A percentile compares a stretch with the other conserved stretches of the same genome.
Conservation (phyloP, 495 filamentous ascomycete genomes). For the Usnea hakonensis region DNA sequence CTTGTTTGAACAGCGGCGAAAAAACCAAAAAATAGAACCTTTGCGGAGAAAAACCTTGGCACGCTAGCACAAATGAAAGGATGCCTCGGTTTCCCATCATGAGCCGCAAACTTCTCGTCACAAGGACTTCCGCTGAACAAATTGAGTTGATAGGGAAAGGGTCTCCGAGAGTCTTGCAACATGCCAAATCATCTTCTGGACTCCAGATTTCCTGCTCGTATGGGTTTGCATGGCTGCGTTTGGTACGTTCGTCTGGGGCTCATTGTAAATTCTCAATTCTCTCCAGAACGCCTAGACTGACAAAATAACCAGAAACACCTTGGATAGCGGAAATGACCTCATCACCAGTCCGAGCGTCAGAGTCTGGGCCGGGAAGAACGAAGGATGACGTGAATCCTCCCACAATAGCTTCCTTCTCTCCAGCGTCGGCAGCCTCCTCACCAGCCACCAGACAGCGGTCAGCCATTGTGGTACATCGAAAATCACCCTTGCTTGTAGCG, state of each 20-base stretch:
- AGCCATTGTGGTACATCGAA: constrained; percentile 91
- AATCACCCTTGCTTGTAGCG: constrained; percentile 84
- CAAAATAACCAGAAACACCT: constrained; percentile 43
- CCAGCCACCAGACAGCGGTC: constrained; percentile 69
- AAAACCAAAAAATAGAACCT: not conserved
- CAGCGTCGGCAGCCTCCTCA: constrained; percentile 59
- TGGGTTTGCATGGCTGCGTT: constrained; percentile 55
- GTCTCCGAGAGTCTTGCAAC: not conserved
- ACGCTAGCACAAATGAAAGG: not conserved
- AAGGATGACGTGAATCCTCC: constrained; percentile 52
- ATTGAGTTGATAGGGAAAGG: not conserved
- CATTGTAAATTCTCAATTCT: constrained; percentile 10
- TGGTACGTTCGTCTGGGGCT: constrained; percentile 36
- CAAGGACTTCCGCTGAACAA: not conserved
- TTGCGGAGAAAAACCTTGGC: not conserved
- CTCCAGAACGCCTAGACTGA: constrained; percentile 3
- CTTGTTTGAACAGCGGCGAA: not conserved
- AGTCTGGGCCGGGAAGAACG: constrained; percentile 33
- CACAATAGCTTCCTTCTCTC: constrained; percentile 81
- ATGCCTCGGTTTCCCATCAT: not conserved
- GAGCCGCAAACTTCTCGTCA: not conserved
- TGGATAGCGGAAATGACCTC: constrained; percentile 43
- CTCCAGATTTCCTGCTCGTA: constrained; percentile 3
- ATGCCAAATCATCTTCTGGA: not conserved
- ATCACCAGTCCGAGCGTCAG: constrained; percentile 28